Base-by-base conservation (phyloP, 2,329 filamentous ascomycete genomes). In the Neocatenulostroma microsporum region DNA sequence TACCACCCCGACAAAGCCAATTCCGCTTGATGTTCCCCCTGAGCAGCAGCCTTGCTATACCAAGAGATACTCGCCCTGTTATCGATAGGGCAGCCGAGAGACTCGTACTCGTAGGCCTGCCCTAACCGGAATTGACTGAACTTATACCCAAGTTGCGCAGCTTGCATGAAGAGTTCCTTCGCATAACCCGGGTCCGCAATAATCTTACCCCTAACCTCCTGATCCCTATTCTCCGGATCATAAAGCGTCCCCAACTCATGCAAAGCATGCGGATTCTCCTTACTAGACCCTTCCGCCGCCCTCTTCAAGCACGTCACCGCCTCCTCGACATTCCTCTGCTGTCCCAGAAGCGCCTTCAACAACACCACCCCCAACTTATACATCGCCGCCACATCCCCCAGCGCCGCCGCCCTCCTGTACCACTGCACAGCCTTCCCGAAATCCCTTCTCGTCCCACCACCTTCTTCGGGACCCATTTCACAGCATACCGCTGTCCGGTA, bases 341-440 rank as follows among this genome's bases (percentile, higher is more conserved):
- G 88, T 3, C 88, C 88, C n/a, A 98, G 73, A 19, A 96, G 70
- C 9, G 89, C 91, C 62, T 96, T 96, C 37, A 96, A 74, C 44
- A 85, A 68, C 48, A 98, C 94, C 81, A 95, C 94, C 40, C 91
- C 91, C 63, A 96, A 79, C 63, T 98, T 98, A 68, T 95, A 98
- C 86, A 96, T 94, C 20, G 88, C 91, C 1, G 89, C 84, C 2
- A 83, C 82, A 55, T 98, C 89, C 3, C 91, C 89, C 3, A 96
- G 70, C 10, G 82, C 82, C 9, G 91, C 89, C 5, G 91, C 87
- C 28, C 88, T 83, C 59, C 89, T 87, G 62, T 98, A 98, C 91
- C 91, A 98, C 60, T 96, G 89, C 14, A 96, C 88, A 1, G 91
- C 89, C 63, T 96, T 96, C 47, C 89, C 64, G 1, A 86, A 85